phyloP scores from a whole-genome alignment of 2,329 filamentous ascomycete species.

The Colletotrichum brevisporum region DNA sequence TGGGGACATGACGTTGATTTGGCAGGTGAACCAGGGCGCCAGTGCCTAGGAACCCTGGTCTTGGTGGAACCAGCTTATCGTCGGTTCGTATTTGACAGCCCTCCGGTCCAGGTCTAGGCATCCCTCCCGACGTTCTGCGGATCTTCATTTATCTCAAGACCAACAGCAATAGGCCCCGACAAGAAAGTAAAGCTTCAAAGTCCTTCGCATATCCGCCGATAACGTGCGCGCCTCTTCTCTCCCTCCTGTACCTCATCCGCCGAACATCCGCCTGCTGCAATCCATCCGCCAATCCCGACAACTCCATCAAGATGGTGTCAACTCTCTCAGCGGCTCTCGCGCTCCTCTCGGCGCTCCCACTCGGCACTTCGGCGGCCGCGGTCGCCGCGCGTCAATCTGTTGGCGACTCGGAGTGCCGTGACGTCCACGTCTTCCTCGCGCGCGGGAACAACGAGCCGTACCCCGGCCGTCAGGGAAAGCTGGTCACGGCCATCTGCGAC shows the following conservation, averaged over 20 bases:
- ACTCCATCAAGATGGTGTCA: slow-evolving; percentile 22
- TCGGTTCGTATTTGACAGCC: slow-evolving; percentile 32
- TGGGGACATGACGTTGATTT: slow-evolving; percentile 33
- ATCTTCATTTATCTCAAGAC: slow-evolving; percentile 3
- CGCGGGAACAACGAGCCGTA: slow-evolving; percentile 50
- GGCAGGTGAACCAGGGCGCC: slow-evolving; percentile 12
- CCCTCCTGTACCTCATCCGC: neutral
- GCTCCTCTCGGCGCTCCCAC: slow-evolving; percentile 8
- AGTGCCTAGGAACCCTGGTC: slow-evolving; percentile 21
- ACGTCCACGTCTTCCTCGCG: slow-evolving; percentile 49
- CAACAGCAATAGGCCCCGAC: slow-evolving; percentile 2
- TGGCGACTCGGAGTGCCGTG: slow-evolving; percentile 42
- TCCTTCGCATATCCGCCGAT: neutral
- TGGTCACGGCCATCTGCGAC: slow-evolving; percentile 47
- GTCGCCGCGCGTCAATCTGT: slow-evolving; percentile 25
- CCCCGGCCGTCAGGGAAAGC: slow-evolving; percentile 47
- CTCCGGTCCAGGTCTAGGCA: neutral
- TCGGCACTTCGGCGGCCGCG: slow-evolving; percentile 21
- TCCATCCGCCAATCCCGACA: neutral
- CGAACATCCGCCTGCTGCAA: slow-evolving; percentile 2
- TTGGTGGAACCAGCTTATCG: slow-evolving; percentile 29
- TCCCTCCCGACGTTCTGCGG: slow-evolving; percentile 9
- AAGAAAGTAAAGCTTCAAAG: neutral
- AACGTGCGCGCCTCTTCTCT: neutral
- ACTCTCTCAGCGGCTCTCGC: slow-evolving; percentile 26